These are phyloP conservation scores for Mucor indicus DNA, from an alignment of 371 early-diverging fungal species.

Conservation along the genomic window DNA sequence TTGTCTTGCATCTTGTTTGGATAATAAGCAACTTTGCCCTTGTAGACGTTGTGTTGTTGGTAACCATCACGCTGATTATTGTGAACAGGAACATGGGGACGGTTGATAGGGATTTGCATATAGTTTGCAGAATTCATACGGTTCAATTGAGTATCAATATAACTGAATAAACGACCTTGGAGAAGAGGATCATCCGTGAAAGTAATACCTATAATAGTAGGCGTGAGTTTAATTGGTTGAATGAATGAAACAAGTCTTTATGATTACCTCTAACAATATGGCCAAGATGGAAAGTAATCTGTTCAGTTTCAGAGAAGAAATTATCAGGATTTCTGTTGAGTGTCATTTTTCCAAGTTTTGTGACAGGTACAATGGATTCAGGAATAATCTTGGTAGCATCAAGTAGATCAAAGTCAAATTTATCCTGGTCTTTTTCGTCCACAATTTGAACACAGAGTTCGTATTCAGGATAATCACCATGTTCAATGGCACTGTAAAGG, in stretches of 20 bases:
- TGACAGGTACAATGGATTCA: slow-evolving; percentile 46
- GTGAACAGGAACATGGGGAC: slow-evolving; percentile 32
- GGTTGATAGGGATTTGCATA: slow-evolving; percentile 53
- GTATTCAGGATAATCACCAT: slow-evolving; percentile 51
- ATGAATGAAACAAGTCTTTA: too few relatives aligned
- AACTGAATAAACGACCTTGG: slow-evolving; percentile 54
- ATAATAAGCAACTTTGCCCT: slow-evolving; percentile 30
- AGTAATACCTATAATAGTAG: slow-evolving; percentile 32
- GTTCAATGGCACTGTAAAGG: slow-evolving; percentile 42
- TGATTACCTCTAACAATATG: slow-evolving; percentile 46
- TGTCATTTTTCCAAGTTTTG: slow-evolving; percentile 44
- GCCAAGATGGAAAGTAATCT: slow-evolving; percentile 41
- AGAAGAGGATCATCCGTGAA: slow-evolving; percentile 51
- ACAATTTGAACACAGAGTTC: slow-evolving; percentile 52
- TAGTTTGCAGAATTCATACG: slow-evolving; percentile 49
- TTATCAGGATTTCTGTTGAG: slow-evolving; percentile 53
- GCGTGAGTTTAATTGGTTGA: too few relatives aligned
- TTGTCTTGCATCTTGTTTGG: slow-evolving; percentile 33
- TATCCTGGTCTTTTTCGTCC: slow-evolving; percentile 32
- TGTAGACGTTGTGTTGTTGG: slow-evolving; percentile 21
- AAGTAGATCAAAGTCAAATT: slow-evolving; percentile 48
- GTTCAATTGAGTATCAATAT: slow-evolving; percentile 54
- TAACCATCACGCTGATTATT: slow-evolving; percentile 58
- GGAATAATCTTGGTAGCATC: slow-evolving; percentile 60
- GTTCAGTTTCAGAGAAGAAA: slow-evolving; percentile 58